A percentile compares a stretch with the other conserved stretches of the same genome.
phyloP scores from a whole-genome alignment of 2,329 filamentous ascomycete species.

The Neofusicoccum ribis region DNA sequence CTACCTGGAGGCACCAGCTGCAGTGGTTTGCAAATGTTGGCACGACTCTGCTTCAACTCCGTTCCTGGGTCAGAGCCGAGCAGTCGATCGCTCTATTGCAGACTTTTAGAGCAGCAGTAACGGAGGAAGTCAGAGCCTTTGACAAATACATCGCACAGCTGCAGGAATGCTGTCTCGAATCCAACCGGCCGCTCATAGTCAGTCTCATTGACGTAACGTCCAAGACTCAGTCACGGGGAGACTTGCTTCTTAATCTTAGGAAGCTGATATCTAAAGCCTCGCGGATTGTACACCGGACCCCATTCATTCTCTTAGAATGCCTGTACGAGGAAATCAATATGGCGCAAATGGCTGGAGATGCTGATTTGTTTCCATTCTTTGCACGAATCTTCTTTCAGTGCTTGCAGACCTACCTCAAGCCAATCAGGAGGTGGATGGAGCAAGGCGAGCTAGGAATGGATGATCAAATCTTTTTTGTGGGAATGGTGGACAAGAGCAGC shows the following conservation, averaged over 20 bases:
- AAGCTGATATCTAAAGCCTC: slow-evolving; percentile 52
- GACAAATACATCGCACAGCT: slow-evolving; percentile 60
- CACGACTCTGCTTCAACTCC: slow-evolving; percentile 47
- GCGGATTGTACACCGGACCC: slow-evolving; percentile 35
- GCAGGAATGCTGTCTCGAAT: slow-evolving; percentile 61
- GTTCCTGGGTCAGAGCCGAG: slow-evolving; percentile 47
- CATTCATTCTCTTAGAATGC: slow-evolving; percentile 76
- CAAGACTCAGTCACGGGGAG: slow-evolving; percentile 56
- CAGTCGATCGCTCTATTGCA: slow-evolving; percentile 55
- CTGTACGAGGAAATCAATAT: slow-evolving; percentile 70
- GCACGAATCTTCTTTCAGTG: slow-evolving; percentile 75
- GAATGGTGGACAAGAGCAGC: slow-evolving; percentile 56
- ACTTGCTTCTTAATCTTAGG: slow-evolving; percentile 61
- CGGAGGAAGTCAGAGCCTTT: slow-evolving; percentile 58
- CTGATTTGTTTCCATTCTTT: slow-evolving; percentile 61
- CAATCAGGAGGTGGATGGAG: slow-evolving; percentile 83
- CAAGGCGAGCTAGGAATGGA: slow-evolving; percentile 66
- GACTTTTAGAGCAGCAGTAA: slow-evolving; percentile 67
- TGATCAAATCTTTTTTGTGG: slow-evolving; percentile 76
- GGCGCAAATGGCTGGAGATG: slow-evolving; percentile 69
- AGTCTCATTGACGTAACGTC: slow-evolving; percentile 66
- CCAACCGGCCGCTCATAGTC: slow-evolving; percentile 56
- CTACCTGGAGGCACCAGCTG: slow-evolving; percentile 40
- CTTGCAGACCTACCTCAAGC: slow-evolving; percentile 77
- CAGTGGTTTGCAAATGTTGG: slow-evolving; percentile 52